Base-by-base conservation (phyloP, 2,329 filamentous ascomycete genomes). In the Tolypocladium inflatum region DNA sequence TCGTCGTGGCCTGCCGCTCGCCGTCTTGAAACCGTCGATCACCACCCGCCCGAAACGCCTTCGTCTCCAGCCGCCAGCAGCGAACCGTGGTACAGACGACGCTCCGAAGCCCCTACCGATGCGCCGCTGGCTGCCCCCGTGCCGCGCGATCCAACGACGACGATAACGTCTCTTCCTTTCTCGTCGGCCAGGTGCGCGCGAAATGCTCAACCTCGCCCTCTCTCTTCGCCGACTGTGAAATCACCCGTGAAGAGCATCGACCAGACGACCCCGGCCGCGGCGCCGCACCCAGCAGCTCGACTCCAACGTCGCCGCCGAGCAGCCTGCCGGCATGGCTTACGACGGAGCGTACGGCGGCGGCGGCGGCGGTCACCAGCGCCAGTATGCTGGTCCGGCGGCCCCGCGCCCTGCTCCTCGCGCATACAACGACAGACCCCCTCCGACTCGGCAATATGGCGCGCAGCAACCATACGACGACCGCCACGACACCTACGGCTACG, bases 351-450 rank as follows among this genome's bases (percentile, higher is more conserved):
- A 78, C 55, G 62, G 63, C 26, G 63, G 58, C 13, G 61, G 64
- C 60, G 72, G 73, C 58, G 61, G 64, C 60, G 72, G 73, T 58
- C 72, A 65, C 51, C 75, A 79, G 64, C 76, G 77, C 58, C 74
- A 76, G n/a, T 80, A 81, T 64, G 74, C 72, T 60, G 78, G 77
- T 42, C 74, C 73, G 38, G 76, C 74, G 55, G 73, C 73, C 51
- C 76, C 74, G 57, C 70, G 76, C 57, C 70, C 73, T 54, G 67
- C 64, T 53, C 73, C 74, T 43, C 74, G 74, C 74, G 66, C 70
- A 64, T 66, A 66, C 53, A 65, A 63, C 59, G 64, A 65, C 30
- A 65, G 61, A 45, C 66, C 61, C 21, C 66, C 65, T n/a, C 64
- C 64, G 57, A 55, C 42, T 13, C 74, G 73, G 56, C 72, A 73